Evolutionary conservation across 257 asterid species (phyloP).

Genomic region (Fraxinus anomala): DNA sequence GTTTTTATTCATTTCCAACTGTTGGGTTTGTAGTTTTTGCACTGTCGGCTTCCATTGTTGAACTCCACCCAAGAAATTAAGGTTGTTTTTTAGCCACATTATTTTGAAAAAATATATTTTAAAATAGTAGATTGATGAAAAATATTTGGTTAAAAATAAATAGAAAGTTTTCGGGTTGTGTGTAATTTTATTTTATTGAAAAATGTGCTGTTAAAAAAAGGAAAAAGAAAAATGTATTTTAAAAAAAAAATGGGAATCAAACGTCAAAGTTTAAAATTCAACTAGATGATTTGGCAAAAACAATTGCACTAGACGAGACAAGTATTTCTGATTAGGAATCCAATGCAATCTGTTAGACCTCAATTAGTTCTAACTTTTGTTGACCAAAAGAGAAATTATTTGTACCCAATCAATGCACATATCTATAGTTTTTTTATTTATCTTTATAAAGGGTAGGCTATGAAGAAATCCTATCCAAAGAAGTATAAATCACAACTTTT

Average conservation of each 20-base stretch:
- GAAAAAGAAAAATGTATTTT: too few species aligned
- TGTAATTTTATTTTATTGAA: too few species aligned
- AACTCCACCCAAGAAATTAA: not conserved
- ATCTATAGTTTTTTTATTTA: not conserved
- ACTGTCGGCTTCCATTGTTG: not conserved
- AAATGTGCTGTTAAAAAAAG: too few species aligned
- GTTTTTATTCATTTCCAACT: not conserved
- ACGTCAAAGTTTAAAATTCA: too few species aligned
- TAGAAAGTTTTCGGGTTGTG: too few species aligned
- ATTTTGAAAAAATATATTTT: too few species aligned
- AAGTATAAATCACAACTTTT: conserved; percentile 6
- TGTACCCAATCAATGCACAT: not conserved
- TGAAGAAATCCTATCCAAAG: conserved; percentile 4
- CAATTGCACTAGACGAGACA: too few species aligned
- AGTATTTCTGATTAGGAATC: not conserved
- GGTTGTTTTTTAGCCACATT: too few species aligned
- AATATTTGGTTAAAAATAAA: too few species aligned
- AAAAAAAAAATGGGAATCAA: too few species aligned
- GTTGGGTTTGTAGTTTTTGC: conserved; percentile 5
- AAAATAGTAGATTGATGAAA: too few species aligned
- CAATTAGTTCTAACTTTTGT: not conserved
- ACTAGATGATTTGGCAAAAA: too few species aligned
- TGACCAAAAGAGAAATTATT: not conserved
- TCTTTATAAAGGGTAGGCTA: not conserved
- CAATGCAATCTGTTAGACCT: not conserved